phyloP scores from a whole-genome alignment of 768 basidiomycete genomes.

The Suillus plorans region DNA sequence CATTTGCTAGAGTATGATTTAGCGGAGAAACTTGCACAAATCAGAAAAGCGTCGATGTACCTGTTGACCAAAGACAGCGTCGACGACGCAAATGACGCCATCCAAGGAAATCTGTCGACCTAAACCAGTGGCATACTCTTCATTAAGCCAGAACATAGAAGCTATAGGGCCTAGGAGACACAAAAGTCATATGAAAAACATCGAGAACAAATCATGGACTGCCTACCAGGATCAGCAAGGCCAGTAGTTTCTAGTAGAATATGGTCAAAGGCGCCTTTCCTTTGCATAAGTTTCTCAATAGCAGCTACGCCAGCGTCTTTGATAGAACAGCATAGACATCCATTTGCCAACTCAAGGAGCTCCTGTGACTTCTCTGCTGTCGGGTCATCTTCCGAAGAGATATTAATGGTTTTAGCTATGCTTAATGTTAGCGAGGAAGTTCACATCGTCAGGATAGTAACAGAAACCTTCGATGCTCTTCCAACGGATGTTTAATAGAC shows the following conservation, averaged over 20 bases:
- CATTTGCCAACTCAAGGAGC: conserved; percentile 91
- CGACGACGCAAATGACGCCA: conserved; percentile 91
- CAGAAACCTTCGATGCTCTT: conserved; percentile 88
- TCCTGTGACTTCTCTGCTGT: conserved; percentile 71
- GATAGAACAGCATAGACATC: conserved; percentile 98
- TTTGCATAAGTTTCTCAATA: conserved; percentile 87
- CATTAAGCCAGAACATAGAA: conserved; percentile 84
- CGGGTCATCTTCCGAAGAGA: conserved; percentile 66
- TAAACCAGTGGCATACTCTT: conserved; percentile 70
- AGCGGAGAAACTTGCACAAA: conserved; percentile 2
- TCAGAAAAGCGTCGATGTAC: conserved; percentile 28
- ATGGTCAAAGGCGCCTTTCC: conserved; percentile 89
- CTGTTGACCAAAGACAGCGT: conserved; percentile 76
- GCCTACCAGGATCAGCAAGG: conserved; percentile 86
- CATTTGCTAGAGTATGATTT: conserved; percentile 66
- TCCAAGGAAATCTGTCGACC: conserved; percentile 75
- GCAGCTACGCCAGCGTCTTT: conserved; percentile 92
- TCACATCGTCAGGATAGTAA: conserved; percentile 3
- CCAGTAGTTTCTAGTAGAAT: conserved; percentile 96
- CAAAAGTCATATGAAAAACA: neutral
- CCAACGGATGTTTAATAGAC: conserved; percentile 16
- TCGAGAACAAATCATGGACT: neutral
- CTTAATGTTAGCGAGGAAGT: conserved; percentile 7
- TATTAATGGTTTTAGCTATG: conserved; percentile 82
- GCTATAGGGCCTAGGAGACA: conserved; percentile 70